Evolutionary conservation across 1,139 yeast species (phyloP).

Genomic region (Yamadazyma songkhlaensis): DNA sequence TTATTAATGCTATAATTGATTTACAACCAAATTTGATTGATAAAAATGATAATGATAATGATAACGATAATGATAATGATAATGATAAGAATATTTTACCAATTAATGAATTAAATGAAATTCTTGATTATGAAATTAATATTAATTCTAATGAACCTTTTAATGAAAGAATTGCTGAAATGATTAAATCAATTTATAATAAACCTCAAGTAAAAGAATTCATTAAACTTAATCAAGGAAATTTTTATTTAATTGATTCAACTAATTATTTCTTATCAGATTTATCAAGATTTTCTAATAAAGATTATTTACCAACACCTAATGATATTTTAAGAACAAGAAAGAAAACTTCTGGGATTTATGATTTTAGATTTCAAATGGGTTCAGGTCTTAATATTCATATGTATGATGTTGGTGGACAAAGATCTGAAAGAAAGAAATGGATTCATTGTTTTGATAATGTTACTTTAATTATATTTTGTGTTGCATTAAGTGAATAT

Average conservation of each 20-base stretch:
- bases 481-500: slow-evolving; percentile 87
- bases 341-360: slow-evolving; percentile 90
- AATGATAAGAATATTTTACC: slow-evolving; percentile 19
- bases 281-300: slow-evolving; percentile 57
- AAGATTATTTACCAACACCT: slow-evolving; percentile 66
- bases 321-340: slow-evolving; percentile 83
- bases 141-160: slow-evolving; percentile 47
- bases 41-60: slow-evolving; percentile 17
- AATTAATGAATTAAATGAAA: slow-evolving; percentile 43
- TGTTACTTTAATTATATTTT: slow-evolving; percentile 83
- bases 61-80: slow-evolving; percentile 6
- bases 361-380: slow-evolving; percentile 76
- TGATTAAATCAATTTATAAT: slow-evolving; percentile 52
- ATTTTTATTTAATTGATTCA: slow-evolving; percentile 84
- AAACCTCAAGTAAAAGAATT: slow-evolving; percentile 55
- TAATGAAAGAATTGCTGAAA: slow-evolving; percentile 41
- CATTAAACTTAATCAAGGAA: slow-evolving; percentile 60
- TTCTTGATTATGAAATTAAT: slow-evolving; percentile 48
- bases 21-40: slow-evolving; percentile 48
- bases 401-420: slow-evolving; percentile 93
- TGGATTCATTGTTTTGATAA: slow-evolving; percentile 97
- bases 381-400: slow-evolving; percentile 71
- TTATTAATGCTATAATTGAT: slow-evolving; percentile 55
- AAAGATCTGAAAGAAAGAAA: slow-evolving; percentile 86
- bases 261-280: slow-evolving; percentile 77